Base-by-base conservation (phyloP, 768 basidiomycete genomes). In the Leucosporidium yakuticum region DNA sequence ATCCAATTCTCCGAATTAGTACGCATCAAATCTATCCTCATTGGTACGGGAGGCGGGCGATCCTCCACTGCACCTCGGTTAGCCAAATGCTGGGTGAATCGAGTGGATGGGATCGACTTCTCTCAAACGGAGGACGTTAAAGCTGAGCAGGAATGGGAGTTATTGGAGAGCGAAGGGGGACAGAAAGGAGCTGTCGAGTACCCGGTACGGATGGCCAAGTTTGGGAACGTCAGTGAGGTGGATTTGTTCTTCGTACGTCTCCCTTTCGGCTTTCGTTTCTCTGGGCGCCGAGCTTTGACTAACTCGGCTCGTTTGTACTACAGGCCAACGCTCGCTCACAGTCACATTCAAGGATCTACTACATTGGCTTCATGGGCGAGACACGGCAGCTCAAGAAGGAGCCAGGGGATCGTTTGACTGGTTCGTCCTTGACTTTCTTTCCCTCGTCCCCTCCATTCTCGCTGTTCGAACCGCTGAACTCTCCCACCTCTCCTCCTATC, bases 351-450 rank as follows among this genome's bases (percentile, higher is more conserved):
- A 36, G 68, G 47, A 57, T 73, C 21, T 73, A 56, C 62, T 76
- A 68, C 61, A 56, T 76, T n/a, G 75, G 75, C 20, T 76, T 76
- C 67, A 67, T 72, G 32, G 75, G 75, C 58, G 74, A 73, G 51
- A 57, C 63, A 2, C 61, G 71, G 25, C 29, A 59, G 31, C 64
- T 72, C 20, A 76, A 74, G 65, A 74, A 74, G 64, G 73, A 74
- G 36, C 67, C 69, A 1, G 62, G 62, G 17, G 67, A 69, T 9
- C 56, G 63, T 11, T 64, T 69, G 65, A 65, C 66, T 4, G 39
- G 39, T 44, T 44, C 39, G 39, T 44, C 39, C n/a, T 44, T 15
- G 39, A 15, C 39, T 44, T 7, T 15, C 14, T 44, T 44, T 15
- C 39, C 12, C 34, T 12, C 34, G 34, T 12, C 39, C 8, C 14